Evolutionary conservation across 1,284 basidiomycete genomes (phyloP), one percentile per base, ranked within the genome.

Genomic region (Sporisorium iseilematis-ciliati): DNA sequence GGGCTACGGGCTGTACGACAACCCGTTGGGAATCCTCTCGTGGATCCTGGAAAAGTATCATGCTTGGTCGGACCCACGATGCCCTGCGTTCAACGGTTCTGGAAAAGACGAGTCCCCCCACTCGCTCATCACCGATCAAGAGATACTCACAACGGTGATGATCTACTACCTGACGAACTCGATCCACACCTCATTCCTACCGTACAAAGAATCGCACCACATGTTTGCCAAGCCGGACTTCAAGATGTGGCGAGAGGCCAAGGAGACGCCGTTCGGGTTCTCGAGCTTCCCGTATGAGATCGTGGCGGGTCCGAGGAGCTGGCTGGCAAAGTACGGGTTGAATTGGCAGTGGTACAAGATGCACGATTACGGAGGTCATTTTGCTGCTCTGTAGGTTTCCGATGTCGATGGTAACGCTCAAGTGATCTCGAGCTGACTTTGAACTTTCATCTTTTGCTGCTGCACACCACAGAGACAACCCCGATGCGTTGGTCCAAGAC

Each of bases 301-400:
- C 7, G 46, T 66, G 7, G 69, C 62, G 3, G 56, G 66, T 1
- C 79, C 79, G 1, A 63, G 51, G 16, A 63, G 61, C 45, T 81
- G 75, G 78, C 11, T 81, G 21, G 8, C 20, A 10, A 57, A 66
- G 43, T 70, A 62, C 21, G 18, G 49, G 2, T 51, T 79, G 57
- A 73, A 81, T 23, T 65, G 68, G 49, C 64, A 72, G 38, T 73
- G 40, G 23, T 68, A 67, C 64, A 71, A 65, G 51, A 49, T 66
- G 58, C 78, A 79, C 51, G 75, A 80, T 6, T 67, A 55, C 38
- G 79, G 79, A 20, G 79, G 79, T 33, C 79, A 81, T 58, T 81
- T 81, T 65, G 79, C 79, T 41, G 79, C 75, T 2, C 51, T 79
- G 75, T 79, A 52, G 78, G 77, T 77, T 38, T n/a, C n/a, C 29